phyloP scores from a whole-genome alignment of 1,139 yeast species.

The Yamadazyma friedrichii region DNA sequence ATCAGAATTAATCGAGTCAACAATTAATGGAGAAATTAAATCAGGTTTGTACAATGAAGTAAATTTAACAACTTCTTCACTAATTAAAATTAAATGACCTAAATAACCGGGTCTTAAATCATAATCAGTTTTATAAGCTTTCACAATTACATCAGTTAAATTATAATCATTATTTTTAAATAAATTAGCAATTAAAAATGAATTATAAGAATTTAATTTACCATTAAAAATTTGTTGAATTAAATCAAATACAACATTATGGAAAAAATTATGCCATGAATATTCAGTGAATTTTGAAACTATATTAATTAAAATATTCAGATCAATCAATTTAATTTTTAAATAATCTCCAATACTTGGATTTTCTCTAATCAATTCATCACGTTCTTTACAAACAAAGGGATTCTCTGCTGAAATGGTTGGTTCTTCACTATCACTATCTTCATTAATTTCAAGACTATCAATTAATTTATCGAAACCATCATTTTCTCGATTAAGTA shows the following conservation, averaged over 20 bases:
- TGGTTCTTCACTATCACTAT: constrained; percentile 50
- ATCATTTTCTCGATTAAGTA: constrained; percentile 13
- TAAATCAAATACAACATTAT: constrained; percentile 49
- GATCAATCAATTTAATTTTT: constrained; percentile 42
- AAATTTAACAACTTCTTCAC: constrained; percentile 51
- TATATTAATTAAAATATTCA: constrained; percentile 34
- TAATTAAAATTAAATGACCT: constrained; percentile 47
- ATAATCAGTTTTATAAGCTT: constrained; percentile 24
- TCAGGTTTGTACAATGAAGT: constrained; percentile 50
- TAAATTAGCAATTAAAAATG: constrained; percentile 45
- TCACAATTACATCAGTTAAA: constrained; percentile 35
- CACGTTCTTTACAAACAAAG: constrained; percentile 43
- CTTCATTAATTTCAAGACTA: constrained; percentile 27
- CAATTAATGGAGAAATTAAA: constrained; percentile 43
- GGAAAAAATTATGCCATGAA: constrained; percentile 52
- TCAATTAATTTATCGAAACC: constrained; percentile 18
- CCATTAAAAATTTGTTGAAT: constrained; percentile 51
- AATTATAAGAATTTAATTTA: constrained; percentile 46
- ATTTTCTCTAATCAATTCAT: constrained; percentile 28
- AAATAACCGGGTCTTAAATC: constrained; percentile 46
- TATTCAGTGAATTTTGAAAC: constrained; percentile 37
- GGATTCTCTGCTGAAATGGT: constrained; percentile 47
- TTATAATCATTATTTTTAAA: constrained; percentile 31
- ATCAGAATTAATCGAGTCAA: constrained; percentile 34
- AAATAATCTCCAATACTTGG: constrained; percentile 47